These are phyloP conservation scores for Carpinus fangiana DNA, from an alignment of 306 rosid genomes.

Conservation along the genomic window DNA sequence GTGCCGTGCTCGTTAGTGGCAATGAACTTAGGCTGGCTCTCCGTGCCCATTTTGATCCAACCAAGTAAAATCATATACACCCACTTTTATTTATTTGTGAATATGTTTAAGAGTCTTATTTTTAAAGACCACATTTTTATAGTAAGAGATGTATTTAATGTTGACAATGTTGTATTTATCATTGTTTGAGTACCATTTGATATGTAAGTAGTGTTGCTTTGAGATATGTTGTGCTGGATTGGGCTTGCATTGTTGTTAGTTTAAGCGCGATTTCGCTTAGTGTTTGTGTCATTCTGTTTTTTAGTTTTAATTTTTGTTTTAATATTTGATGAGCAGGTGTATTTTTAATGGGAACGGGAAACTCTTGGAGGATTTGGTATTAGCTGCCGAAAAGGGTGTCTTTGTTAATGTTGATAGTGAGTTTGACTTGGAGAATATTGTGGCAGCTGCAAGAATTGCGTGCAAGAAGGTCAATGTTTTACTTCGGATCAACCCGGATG, in stretches of 20 bases:
- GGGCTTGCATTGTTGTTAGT: not conserved
- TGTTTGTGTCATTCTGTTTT: not conserved
- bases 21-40: slow-evolving; percentile 85
- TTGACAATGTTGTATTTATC: not conserved
- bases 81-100: not conserved
- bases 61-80: slow-evolving; percentile 43
- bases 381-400: slow-evolving; percentile 82
- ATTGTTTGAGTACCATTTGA: not conserved
- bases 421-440: slow-evolving; percentile 87
- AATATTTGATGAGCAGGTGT: slow-evolving; percentile 52
- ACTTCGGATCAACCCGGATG: slow-evolving; percentile 91
- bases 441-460: slow-evolving; percentile 71
- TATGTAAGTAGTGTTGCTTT: not conserved
- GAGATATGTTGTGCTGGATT: not conserved
- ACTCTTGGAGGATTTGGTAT: slow-evolving; percentile 82
- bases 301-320: not conserved
- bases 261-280: not conserved
- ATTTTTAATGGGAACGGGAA: slow-evolving; percentile 93
- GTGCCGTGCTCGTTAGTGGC: slow-evolving; percentile 97
- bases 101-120: slow-evolving; percentile 7
- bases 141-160: not conserved
- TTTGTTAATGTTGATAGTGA: slow-evolving; percentile 91
- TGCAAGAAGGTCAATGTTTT: slow-evolving; percentile 76
- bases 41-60: slow-evolving; percentile 84
- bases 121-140: not conserved